Percentiles rank a stretch among this genome's conserved stretches.
phyloP scores from a whole-genome alignment of 73 alveolate species.

The Blepharisma japonicum region DNA sequence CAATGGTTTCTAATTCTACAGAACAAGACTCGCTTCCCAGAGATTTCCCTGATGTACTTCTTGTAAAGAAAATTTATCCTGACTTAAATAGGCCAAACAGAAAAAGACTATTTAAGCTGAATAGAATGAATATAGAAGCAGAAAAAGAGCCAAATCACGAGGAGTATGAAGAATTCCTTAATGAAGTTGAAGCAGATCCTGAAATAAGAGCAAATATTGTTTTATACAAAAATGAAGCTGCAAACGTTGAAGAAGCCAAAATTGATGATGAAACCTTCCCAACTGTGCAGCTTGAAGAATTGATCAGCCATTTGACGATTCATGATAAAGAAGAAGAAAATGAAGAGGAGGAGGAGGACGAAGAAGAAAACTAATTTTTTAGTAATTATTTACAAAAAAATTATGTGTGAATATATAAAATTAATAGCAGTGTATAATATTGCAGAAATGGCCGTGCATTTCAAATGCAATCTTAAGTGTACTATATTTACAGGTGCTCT shows the following conservation, averaged over 20 bases:
- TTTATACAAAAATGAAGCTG: conserved; percentile 59
- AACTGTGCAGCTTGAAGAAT: conserved; percentile 11
- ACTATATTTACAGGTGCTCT: too few relatives aligned
- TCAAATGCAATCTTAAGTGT: too few relatives aligned
- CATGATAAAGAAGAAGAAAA: too few relatives aligned
- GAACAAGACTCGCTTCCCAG: conserved; percentile 38
- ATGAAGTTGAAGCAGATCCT: conserved; percentile 86
- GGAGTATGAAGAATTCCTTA: conserved; percentile 84
- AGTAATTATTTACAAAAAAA: too few relatives aligned
- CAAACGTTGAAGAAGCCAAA: background rate
- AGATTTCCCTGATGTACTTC: conserved; percentile 72
- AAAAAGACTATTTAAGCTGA: conserved; percentile 30
- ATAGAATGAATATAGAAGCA: conserved; percentile 46
- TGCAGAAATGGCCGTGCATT: too few relatives aligned
- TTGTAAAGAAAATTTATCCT: conserved; percentile 75
- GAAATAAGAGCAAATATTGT: conserved; percentile 76
- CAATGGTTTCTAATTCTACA: conserved; percentile 27
- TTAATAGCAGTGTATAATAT: too few relatives aligned
- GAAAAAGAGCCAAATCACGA: conserved; percentile 38
- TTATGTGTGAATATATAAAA: too few relatives aligned
- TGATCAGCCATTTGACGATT: background rate
- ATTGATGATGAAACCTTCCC: conserved; percentile 23
- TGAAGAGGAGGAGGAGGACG: too few relatives aligned
- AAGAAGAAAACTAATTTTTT: too few relatives aligned
- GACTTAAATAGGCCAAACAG: conserved; percentile 24